Evolutionary conservation across 2,329 filamentous ascomycete species (phyloP), one percentile per base, ranked within the genome.

Genomic region (Pseudocercospora eumusae): DNA sequence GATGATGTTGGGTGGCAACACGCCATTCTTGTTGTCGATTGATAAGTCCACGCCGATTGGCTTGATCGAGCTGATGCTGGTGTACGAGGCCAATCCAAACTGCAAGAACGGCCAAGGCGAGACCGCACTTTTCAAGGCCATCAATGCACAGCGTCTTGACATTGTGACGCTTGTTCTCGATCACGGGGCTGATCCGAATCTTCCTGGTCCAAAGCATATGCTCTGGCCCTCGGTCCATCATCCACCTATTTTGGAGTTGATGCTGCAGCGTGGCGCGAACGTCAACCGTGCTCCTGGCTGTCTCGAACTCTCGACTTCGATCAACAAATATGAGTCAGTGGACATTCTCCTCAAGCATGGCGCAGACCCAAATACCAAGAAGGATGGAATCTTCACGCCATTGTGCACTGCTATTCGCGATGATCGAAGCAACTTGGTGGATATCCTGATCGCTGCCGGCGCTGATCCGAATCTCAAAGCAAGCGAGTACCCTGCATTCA

Each of bases 381-480:
- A 78, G 56, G 87, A 89, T 64, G 85, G 86, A 8, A 82, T 84
- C 31, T 90, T 88, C 74, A 89, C 87, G 0, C 87, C 87, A 0
- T 78, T 90, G 0, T 89, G 87, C 76, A 85, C 86, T 0, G 81
- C 87, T 0, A 89, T 90, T 65, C 85, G 87, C 21, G 87, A 90
- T 73, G 84, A 89, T 70, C 81, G 84, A 53, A 71, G 77, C 21
- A 85, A 88, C 13, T 85, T 90, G 40, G 81, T 90, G 55, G 77
- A 83, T 13, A 81, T 88, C 11, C 80, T 90, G 75, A 79, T 84
- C 28, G 76, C 76, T 47, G 78, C 81, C 31, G 80, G 79, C 7
- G 83, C 82, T 6, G 77, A 84, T 65, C 79, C 83, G 15, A 83
- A 85, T 62, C 70, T 80, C 20, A 81, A 81, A 6, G 85, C 86